These are phyloP conservation scores for Coemansia furcata DNA, from an alignment of 192 early-diverging fungal species.

Conservation along the genomic window DNA sequence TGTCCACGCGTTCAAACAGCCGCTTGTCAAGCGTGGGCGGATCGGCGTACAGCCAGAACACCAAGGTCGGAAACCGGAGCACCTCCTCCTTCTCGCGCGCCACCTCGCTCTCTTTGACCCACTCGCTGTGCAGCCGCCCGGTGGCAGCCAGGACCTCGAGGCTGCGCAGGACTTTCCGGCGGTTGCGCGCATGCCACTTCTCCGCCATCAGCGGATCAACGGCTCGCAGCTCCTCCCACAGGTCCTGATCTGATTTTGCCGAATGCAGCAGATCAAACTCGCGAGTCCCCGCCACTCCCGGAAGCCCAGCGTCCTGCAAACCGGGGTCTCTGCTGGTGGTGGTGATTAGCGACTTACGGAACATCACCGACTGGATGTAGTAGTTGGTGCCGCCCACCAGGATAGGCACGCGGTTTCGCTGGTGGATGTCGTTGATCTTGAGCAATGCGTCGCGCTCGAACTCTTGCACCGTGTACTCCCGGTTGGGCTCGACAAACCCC, in stretches of 20 bases:
- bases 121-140: constrained; percentile 71
- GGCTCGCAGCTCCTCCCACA: constrained; percentile 66
- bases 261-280: constrained; percentile 22
- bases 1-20: constrained; percentile 78
- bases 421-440: constrained; percentile 78
- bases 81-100: constrained; percentile 44
- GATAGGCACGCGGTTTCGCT: constrained; percentile 70
- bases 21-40: constrained; percentile 65
- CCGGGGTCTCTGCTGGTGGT: constrained; percentile 15
- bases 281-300: constrained; percentile 9
- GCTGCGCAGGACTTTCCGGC: constrained; percentile 80
- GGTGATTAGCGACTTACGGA: constrained; percentile 65
- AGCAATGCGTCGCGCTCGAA: constrained; percentile 75
- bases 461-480: constrained; percentile 85
- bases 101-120: constrained; percentile 67
- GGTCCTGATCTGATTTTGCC: constrained; percentile 46
- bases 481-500: constrained; percentile 64
- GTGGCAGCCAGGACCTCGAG: constrained; percentile 79
- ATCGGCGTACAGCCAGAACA: constrained; percentile 90
- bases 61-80: constrained; percentile 62
- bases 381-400: constrained; percentile 97
- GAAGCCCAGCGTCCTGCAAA: neutral
- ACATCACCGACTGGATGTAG: constrained; percentile 91
- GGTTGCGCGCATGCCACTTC: constrained; percentile 87
- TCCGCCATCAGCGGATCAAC: constrained; percentile 86